Percentiles rank a stretch among this genome's conserved stretches.
Evolutionary conservation across 371 early-diverging fungal species (phyloP).

Genomic region (Batkoa obscura): DNA sequence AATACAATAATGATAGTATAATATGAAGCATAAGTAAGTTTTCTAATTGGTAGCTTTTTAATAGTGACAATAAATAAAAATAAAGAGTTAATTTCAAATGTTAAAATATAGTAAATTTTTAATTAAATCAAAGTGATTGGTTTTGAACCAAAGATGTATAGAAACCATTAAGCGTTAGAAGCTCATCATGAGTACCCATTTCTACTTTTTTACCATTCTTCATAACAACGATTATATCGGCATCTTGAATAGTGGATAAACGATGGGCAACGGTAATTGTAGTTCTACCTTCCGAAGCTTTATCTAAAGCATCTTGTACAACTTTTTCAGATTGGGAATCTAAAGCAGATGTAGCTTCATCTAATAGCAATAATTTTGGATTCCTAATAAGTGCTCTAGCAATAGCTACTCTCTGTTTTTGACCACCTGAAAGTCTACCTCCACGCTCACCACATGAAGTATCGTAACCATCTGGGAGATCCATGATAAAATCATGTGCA

Average conservation of each 20-base stretch:
- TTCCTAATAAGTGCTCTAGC: constrained; percentile 54
- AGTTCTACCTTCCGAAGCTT: constrained; percentile 33
- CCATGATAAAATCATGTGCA: constrained; percentile 47
- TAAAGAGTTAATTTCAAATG: no score
- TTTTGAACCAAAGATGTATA: background rate
- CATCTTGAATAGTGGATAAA: constrained; percentile 50
- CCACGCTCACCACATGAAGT: constrained; percentile 71
- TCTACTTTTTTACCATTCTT: constrained; percentile 35
- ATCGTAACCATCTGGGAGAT: constrained; percentile 53
- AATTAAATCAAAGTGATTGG: no score
- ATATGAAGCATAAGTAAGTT: no score
- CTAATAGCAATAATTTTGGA: constrained; percentile 54
- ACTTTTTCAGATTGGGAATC: constrained; percentile 45
- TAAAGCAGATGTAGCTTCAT: constrained; percentile 74
- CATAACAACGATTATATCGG: constrained; percentile 35
- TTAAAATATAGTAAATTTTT: no score
- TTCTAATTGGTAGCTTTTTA: no score
- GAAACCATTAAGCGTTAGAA: constrained; percentile 16
- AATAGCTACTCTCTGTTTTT: constrained; percentile 25
- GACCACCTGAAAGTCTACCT: constrained; percentile 61
- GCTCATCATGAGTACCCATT: constrained; percentile 28
- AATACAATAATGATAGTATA: no score
- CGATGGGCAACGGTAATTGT: constrained; percentile 48
- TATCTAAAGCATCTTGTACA: constrained; percentile 23
- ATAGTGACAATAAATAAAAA: no score